Evolutionary conservation across 345 rosid genomes (phyloP), one percentile per base, ranked within the genome.

Genomic region (Trapa bicornis): DNA sequence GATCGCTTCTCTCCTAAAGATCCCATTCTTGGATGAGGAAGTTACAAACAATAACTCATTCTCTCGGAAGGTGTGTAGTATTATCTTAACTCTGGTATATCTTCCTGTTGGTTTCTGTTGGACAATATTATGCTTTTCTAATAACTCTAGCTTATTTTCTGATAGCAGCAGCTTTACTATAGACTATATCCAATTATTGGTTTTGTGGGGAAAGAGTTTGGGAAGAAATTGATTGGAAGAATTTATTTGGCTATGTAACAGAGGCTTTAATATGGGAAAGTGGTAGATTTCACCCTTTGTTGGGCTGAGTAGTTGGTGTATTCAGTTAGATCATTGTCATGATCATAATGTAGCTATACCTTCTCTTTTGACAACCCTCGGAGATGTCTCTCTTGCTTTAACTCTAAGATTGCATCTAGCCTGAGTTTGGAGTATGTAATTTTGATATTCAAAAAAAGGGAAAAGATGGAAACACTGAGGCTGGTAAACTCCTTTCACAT

Each of bases 1-100:
- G 99, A 76, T 80, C 60, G 99, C 97, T 1, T 87, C 96, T 0
- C 75, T 87, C 76, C 71, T 94, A 87, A 90, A 89, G 83, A 94
- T 91, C 61, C 99, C 95, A 0, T 87, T 80, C 70, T 79, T 91
- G 3, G 95, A 88, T 66, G 96, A 91, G 66, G 88, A 85, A 76
- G 81, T 85, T 72, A 76, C 92, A 7, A 88, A 79, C 75, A 89
- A 75, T 71, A 84, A 72, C 72, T 80, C 92, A 70, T 83, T 77
- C 43, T 89, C 87, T 0, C 89, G 92, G 47, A 94, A 93, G 89
- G 95, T 91, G 37, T 52, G 67, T 4, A 12, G 64, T 4, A 13
- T 32, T 22, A 6, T 57, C 35, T 4, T 15, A 22, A 5, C 5
- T 6, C 32, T 8, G 11, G 9, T 54, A 54, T 54, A 4, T 15